Evolutionary conservation across 2,329 filamentous ascomycete genomes (phyloP).

Genomic region (Cladosporium austrohemisphaericum): DNA sequence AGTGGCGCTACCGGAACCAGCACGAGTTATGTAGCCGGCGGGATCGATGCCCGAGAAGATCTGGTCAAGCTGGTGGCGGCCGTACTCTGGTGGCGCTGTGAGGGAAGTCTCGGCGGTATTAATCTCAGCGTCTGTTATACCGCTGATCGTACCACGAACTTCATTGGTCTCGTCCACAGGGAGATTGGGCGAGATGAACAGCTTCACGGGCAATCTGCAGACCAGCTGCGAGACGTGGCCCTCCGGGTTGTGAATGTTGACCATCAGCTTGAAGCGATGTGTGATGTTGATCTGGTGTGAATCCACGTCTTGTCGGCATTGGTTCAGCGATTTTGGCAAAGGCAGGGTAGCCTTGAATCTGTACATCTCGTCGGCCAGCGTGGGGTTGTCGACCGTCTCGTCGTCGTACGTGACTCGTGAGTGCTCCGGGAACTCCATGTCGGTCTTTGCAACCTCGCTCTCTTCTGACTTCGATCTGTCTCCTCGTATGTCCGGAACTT

Average conservation of each 20-base stretch:
- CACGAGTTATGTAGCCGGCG: constrained; percentile 63
- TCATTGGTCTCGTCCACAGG: constrained; percentile 84
- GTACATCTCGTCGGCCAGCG: constrained; percentile 53
- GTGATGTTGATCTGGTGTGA: constrained; percentile 84
- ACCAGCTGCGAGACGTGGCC: constrained; percentile 91
- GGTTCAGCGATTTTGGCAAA: constrained; percentile 75
- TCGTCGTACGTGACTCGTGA: constrained; percentile 35
- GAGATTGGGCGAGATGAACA: constrained; percentile 94
- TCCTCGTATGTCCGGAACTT: constrained; percentile 29
- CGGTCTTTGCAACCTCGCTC: constrained; percentile 35
- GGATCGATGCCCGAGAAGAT: constrained; percentile 84
- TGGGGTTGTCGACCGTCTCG: constrained; percentile 37
- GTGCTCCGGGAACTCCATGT: constrained; percentile 38
- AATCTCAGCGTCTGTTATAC: constrained; percentile 40
- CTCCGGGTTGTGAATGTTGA: constrained; percentile 90
- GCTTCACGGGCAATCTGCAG: constrained; percentile 82
- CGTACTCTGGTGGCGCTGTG: constrained; percentile 87
- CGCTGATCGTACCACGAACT: constrained; percentile 52
- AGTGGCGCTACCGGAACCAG: constrained; percentile 59
- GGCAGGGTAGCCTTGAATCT: constrained; percentile 58
- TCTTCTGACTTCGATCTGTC: constrained; percentile 35
- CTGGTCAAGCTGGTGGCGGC: constrained; percentile 82
- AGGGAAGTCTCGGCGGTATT: constrained; percentile 54
- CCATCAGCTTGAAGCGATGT: constrained; percentile 87
- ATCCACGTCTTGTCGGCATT: constrained; percentile 86